Evolutionary conservation across 352 stramenopile species (phyloP), one percentile per base, ranked within the genome.

Genomic region (Aphanomyces stellatus): DNA sequence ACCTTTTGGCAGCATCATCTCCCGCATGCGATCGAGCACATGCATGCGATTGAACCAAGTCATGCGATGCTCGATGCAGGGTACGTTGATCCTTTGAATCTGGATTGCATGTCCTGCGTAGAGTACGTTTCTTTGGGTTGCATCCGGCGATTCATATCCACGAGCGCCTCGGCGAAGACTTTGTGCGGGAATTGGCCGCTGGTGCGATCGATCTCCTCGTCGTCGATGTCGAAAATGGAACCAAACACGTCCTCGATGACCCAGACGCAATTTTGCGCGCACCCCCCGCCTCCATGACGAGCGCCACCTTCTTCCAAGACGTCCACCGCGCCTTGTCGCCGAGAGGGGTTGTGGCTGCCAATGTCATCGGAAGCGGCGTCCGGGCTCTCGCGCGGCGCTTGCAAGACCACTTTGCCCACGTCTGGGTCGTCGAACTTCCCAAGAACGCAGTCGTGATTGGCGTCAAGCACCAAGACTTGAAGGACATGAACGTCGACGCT

Each of bases 41-140:
- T 92, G 8, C 79, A 91, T 49, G 79, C 81, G 27, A 74, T 92
- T 0, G 84, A 92, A 31, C 84, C 84, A 11, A 80, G 66, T 19
- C 51, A 46, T 8, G 60, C 40, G 4, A 57, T 67, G 33, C 42
- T 67, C 17, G 8, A 35, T 31, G 60, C 60, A 15, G 60, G 7
- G 68, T 62, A 37, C 79, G 88, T 19, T 86, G 85, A 43, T 31
- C 40, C 11, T 57, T 88, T 42, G 81, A 75, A 8, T 42, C 60
- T 11, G 65, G 71, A 1, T 89, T 75, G 57, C 89, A 87, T 34
- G 78, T 30, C 72, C 66, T 22, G 64, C 77, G 24, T n/a, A 72
- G n/a, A 27, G 13, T 10, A 4, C 30, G 33, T 0, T 67, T 49
- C 34, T 67, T 67, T 41, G 30, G 41, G 5, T 4, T 53, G 17